Base-by-base conservation (phyloP, 2,329 filamentous ascomycete species). In the Pochonia chlamydosporia region DNA sequence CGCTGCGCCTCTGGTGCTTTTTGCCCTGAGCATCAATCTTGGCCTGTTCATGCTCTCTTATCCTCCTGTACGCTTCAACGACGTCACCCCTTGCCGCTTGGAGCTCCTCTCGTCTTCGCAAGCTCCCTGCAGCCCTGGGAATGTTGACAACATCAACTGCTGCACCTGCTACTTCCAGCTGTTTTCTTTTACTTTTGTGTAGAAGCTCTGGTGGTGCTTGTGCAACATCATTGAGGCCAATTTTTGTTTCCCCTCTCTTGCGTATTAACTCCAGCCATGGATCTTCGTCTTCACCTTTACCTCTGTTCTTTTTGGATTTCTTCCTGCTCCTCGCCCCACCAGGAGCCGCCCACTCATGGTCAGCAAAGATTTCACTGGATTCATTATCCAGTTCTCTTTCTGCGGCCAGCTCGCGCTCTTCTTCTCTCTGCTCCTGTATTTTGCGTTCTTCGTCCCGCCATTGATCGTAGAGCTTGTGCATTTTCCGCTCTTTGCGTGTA, bases 401-500 rank as follows among this genome's bases (percentile, higher is more conserved):
- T 47, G 84, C 81, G 55, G 80, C 81, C 35, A 79, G 70, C 57
- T 85, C 82, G 43, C 80, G 67, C 49, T 84, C 80, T 43, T 87
- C 84, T 40, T 85, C 82, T 46, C 77, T 78, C 56, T 79, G 73
- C 43, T 84, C 83, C 54, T 81, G 71, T 36, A 82, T 71, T 60
- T 80, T 81, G 44, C 71, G 71, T 20, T 87, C 85, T 57, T 85
- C 78, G 55, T 83, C 83, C 45, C 78, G 73, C 77, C 87, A 90
- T 56, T 92, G 87, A 39, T 85, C 84, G 62, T 91, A 89, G 54
- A 89, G 76, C 59, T 87, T 87, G 57, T 84, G 82, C 73, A 96
- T 84, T 54, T 85, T 84, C 63, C 82, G 86, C 69, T 96, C 91
- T 59, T 91, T 93, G 64, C 84, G 85, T 5, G 91, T 96, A 44